Percentiles rank a stretch among this genome's conserved stretches.
Conservation (phyloP, 75 land plant genomes). For the Picea sitchensis region DNA sequence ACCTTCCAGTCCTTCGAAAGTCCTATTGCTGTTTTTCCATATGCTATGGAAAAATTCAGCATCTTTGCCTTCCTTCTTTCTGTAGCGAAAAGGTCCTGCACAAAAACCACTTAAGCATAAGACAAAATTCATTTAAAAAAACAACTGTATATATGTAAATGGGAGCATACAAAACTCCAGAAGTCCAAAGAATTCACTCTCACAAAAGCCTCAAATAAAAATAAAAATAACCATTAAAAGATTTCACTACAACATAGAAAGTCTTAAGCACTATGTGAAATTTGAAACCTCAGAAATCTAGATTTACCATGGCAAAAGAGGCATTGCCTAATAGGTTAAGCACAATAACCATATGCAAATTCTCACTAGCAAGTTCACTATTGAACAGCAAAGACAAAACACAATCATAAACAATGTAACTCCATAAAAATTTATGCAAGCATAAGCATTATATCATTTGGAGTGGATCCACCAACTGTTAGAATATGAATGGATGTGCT, state of each 20-base stretch:
- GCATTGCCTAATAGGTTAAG: not conserved
- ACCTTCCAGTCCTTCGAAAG: conserved; percentile 98
- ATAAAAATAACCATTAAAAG: not conserved
- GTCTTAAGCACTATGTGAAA: not conserved
- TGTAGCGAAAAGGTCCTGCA: conserved; percentile 88
- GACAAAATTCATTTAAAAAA: not conserved
- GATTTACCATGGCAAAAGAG: not conserved
- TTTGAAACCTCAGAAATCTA: not conserved
- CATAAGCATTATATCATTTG: no score
- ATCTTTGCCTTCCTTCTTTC: conserved; percentile 98
- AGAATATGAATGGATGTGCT: no score
- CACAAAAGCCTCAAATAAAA: not conserved
- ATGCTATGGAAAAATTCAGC: conserved; percentile 99
- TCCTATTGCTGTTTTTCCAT: conserved; percentile 94
- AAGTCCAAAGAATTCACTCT: not conserved
- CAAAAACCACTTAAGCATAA: not conserved
- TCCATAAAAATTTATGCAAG: no score
- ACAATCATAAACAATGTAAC: no score
- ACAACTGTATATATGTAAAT: not conserved
- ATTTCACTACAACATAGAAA: not conserved
- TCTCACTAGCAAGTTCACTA: no score
- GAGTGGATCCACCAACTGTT: no score
- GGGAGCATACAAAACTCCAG: not conserved
- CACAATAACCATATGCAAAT: no score
- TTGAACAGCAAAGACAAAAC: no score